These are phyloP conservation scores for Chaetomium sp. DNA, from an alignment of 2,329 filamentous ascomycete species.

Conservation along the genomic window DNA sequence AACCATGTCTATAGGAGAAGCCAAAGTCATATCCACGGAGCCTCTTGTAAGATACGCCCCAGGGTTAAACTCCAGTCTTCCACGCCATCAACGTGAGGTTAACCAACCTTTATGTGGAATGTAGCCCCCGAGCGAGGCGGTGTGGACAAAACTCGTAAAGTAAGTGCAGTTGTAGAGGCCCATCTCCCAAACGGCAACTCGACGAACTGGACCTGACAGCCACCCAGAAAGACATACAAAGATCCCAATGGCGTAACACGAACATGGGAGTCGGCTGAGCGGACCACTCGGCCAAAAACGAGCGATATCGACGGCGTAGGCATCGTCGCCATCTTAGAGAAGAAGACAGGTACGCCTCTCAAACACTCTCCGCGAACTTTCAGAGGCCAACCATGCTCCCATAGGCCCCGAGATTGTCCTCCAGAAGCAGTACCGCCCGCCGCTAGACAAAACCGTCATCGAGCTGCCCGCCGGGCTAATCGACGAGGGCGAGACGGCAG, in stretches of 20 bases:
- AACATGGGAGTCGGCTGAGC: constrained; percentile 73
- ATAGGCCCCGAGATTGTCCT: constrained; percentile 58
- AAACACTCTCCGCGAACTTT: neutral
- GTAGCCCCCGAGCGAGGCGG: constrained; percentile 55
- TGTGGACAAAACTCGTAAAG: constrained; percentile 63
- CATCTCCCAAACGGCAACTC: neutral
- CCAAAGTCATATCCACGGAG: constrained; percentile 32
- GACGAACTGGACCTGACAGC: constrained; percentile 15
- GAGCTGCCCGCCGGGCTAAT: constrained; percentile 67
- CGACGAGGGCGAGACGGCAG: constrained; percentile 62
- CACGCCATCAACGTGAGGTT: neutral
- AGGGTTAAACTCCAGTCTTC: neutral
- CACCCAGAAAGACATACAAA: constrained; percentile 59
- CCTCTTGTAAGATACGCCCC: constrained; percentile 33
- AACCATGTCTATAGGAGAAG: constrained; percentile 24
- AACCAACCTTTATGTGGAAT: neutral
- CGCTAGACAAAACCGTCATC: constrained; percentile 60
- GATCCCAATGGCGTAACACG: constrained; percentile 62
- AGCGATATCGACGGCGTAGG: constrained; percentile 71
- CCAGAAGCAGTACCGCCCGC: constrained; percentile 68
- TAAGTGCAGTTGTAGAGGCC: constrained; percentile 39
- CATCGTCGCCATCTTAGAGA: constrained; percentile 69
- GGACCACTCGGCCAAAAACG: constrained; percentile 64
- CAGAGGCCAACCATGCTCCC: neutral
- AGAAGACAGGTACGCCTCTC: constrained; percentile 45